Base-by-base conservation (phyloP, 176 grass and related monocot genomes). In the Chloris gayana region DNA sequence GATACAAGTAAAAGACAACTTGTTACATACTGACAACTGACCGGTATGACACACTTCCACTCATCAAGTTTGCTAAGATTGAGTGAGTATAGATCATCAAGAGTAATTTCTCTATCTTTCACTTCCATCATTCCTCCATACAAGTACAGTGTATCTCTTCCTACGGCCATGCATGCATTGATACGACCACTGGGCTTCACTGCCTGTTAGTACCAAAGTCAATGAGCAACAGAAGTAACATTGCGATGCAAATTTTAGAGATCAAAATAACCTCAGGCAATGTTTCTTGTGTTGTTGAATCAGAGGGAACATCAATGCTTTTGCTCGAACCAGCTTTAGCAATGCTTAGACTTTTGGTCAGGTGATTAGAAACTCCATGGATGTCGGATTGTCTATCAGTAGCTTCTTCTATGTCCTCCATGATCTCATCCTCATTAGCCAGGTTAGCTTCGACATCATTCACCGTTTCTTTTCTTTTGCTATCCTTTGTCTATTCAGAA, bases 101-200 rank as follows among this genome's bases (percentile, higher is more conserved):
- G 95, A 49, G 95, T 94, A 85, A 98, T 93, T 63, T 98, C 95
- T 87, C 74, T 89, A 87, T 98, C 95, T 85, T 94, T 98, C 18
- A 94, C 81, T 90, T 98, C 95, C 95, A 98, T 94, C 88, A 92
- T 94, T 72, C 95, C 95, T 56, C 95, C 95, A 75, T 98, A 98
- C 74, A 98, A 83, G 78, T 98, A 98, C 65, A 98, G 87, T 0
- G 63, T 87, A 82, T 98, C 95, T 83, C 94, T 98, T 66, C 89
- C 95, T 64, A 92, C 84, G 58, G 87, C 90, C 87, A 98, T 82
- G 84, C 92, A 98, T 80, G 92, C 91, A 87, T 94, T 98, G 74
- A 98, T 98, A 32, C 95, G 95, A 30, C 95, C 95, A 71, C 86
- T 91, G 62, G 95, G 95, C 60, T 90, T 98, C 61, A 92, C 82